Evolutionary conservation across 441 rosid species (phyloP), one percentile per base, ranked within the genome.

Genomic region (Pelargonium myrrhifolium): DNA sequence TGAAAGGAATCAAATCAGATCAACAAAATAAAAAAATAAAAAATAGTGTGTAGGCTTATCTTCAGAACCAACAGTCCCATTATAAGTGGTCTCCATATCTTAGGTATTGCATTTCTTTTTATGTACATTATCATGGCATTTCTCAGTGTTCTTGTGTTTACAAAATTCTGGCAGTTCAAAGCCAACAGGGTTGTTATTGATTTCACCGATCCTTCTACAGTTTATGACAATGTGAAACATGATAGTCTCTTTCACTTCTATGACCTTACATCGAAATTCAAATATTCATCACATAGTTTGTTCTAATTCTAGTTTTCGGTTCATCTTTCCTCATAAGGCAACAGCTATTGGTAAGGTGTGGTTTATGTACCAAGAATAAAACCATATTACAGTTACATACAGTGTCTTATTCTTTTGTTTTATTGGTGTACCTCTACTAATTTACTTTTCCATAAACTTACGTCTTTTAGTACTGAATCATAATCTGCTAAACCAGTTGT

Each of bases 201-300:
- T 75, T 87, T 90, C 77, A 89, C 93, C 0, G 88, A 87, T 66
- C 94, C 94, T 73, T 80, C 94, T 14, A 78, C 87, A 64, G 98
- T 93, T 31, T 90, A 90, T 65, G 98, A 87, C 80, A 93, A 93
- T 66, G 94, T 93, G 21, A 93, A 87, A 79, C 96, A 90, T 94
- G 96, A 78, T 70, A 14, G 61, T n/a, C 26, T 63, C 49, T 28
- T 28, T 21, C 2, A 0, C 2, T 37, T 37, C 40, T 58, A 11
- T 21, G 2, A 39, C n/a, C 20, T 4, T 14, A 14, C 58, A 51
- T 51, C 58, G n/a, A 51, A 15, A 15, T 51, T 51, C 18, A 51
- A n/a, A 51, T 17, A 15, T 51, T 51, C 65, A 37, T 14, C 15
- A 40, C 40, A 22, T 51, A 45, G 5, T 37, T 37, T 39, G 12